Evolutionary conservation across 1,284 basidiomycete genomes (phyloP).

Genomic region (Entoloma clypeatum): DNA sequence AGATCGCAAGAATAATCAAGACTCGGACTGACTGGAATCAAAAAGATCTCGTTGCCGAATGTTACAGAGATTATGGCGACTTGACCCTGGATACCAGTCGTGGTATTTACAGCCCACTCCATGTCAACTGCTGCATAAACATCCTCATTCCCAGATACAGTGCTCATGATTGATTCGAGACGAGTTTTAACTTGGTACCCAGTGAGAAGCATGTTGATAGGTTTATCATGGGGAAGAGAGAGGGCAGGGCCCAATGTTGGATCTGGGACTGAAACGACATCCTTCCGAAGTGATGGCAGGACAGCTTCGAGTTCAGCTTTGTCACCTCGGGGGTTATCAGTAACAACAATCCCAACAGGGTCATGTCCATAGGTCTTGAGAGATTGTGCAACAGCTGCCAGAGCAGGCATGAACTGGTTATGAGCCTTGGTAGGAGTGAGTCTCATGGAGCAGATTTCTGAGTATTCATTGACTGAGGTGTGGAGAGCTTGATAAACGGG

Average conservation of each 20-base stretch:
- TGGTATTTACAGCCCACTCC: constrained; percentile 7
- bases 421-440: constrained; percentile 9
- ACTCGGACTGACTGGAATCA: constrained; percentile 3
- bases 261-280: constrained; percentile 1
- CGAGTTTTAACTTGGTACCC: constrained; percentile 3
- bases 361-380: constrained; percentile 7
- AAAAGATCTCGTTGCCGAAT: neutral
- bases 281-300: constrained; percentile 4
- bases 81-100: constrained; percentile 6
- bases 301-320: constrained; percentile 6
- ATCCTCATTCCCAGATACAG: neutral
- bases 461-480: constrained; percentile 3
- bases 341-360: neutral
- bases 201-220: neutral
- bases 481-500: constrained; percentile 12
- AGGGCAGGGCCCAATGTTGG: neutral
- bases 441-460: constrained; percentile 6
- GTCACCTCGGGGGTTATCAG: constrained; percentile 4
- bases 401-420: constrained; percentile 10
- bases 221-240: constrained; percentile 1
- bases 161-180: constrained; percentile 1
- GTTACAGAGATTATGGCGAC: constrained; percentile 8
- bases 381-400: constrained; percentile 3
- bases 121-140: constrained; percentile 8
- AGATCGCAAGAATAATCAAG: too few species aligned